A percentile compares a stretch with the other conserved stretches of the same genome.
Conservation (phyloP, 306 rosid genomes). For the Crotalaria pallida region DNA sequence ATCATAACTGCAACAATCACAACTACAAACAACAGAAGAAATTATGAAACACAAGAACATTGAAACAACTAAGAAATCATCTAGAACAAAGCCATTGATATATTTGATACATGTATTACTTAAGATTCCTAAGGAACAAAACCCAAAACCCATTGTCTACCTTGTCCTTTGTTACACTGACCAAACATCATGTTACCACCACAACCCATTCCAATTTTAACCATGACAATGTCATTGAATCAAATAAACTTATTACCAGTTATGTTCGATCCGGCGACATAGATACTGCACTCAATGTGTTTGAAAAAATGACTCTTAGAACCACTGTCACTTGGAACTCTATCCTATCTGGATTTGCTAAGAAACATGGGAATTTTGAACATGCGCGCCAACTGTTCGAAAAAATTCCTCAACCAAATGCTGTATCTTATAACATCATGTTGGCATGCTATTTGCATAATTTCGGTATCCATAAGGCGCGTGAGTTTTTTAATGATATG, state of each 20-base stretch:
- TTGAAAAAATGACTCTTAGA: slow-evolving; percentile 51
- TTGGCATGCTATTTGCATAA: slow-evolving; percentile 49
- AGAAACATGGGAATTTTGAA: slow-evolving; percentile 40
- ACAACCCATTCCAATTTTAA: background rate
- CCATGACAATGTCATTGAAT: slow-evolving; percentile 30
- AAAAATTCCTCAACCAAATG: slow-evolving; percentile 74
- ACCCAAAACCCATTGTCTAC: background rate
- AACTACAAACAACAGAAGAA: background rate
- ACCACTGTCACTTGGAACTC: slow-evolving; percentile 78
- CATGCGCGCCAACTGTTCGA: slow-evolving; percentile 54
- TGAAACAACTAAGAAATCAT: too few relatives aligned
- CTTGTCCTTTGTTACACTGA: background rate
- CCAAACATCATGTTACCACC: background rate
- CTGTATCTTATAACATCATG: slow-evolving; percentile 66
- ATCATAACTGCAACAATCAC: background rate
- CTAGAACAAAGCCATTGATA: background rate
- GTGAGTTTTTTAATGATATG: slow-evolving; percentile 57
- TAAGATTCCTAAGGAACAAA: slow-evolving; percentile 10
- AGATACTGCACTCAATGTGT: slow-evolving; percentile 51
- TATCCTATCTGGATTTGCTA: slow-evolving; percentile 47
- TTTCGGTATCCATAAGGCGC: slow-evolving; percentile 42
- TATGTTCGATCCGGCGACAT: slow-evolving; percentile 49
- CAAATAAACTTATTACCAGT: slow-evolving; percentile 53
- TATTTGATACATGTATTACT: slow-evolving; percentile 4
- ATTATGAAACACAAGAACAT: background rate